phyloP scores from a whole-genome alignment of 495 filamentous ascomycete genomes.

The Chlorociboria aeruginascens region DNA sequence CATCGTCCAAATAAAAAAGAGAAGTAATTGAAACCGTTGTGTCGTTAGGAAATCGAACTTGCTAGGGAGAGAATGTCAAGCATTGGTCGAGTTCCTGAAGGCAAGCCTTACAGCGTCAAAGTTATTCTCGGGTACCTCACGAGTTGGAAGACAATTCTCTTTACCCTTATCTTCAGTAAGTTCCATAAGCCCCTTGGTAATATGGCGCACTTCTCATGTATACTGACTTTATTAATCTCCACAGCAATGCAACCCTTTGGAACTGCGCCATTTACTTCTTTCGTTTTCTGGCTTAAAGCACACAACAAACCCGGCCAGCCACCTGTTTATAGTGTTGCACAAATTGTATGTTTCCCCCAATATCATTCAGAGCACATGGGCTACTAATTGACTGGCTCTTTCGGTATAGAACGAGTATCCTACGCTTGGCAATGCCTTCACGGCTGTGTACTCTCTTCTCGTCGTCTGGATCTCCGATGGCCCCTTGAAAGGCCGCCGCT shows the following conservation, averaged over 20 bases:
- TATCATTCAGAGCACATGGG: not conserved
- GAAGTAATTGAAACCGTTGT: not conserved
- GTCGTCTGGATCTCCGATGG: conserved; percentile 14
- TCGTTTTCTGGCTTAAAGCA: conserved; percentile 14
- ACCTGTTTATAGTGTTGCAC: conserved; percentile 5
- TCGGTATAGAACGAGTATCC: conserved; percentile 11
- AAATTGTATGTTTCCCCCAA: conserved; percentile 2
- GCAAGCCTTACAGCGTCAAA: conserved; percentile 8
- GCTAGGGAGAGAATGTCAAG: conserved; percentile 9
- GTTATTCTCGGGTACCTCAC: conserved; percentile 4
- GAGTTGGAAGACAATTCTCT: conserved; percentile 12
- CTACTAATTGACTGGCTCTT: not conserved
- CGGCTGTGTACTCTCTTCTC: conserved; percentile 9
- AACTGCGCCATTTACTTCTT: conserved; percentile 5
- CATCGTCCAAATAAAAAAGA: not conserved
- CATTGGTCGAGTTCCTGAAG: conserved; percentile 8
- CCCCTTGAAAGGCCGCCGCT: conserved; percentile 13
- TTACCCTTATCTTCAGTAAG: conserved; percentile 13
- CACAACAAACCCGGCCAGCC: conserved; percentile 9
- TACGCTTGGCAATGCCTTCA: conserved; percentile 9
- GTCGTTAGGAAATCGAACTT: conserved; percentile 7
- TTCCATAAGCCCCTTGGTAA: not conserved
- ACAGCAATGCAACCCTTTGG: conserved; percentile 11
- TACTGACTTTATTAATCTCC: not conserved
- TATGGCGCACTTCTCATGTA: not conserved